A percentile compares a stretch with the other conserved stretches of the same genome.
Evolutionary conservation across 352 stramenopile species (phyloP).

Genomic region (Globisporangium perplexum): DNA sequence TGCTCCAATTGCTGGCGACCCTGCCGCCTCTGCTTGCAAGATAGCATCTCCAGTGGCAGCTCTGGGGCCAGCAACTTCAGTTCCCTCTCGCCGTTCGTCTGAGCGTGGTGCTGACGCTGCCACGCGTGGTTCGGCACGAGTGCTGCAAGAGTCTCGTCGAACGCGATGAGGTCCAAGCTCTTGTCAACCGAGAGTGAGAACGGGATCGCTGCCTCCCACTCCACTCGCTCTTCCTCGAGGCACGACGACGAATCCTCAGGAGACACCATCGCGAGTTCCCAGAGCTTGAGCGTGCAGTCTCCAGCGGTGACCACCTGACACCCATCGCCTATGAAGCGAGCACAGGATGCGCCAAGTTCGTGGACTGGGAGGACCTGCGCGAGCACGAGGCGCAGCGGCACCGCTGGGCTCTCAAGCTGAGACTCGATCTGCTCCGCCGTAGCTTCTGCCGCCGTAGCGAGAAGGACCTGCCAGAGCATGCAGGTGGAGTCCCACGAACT

Average conservation of each 20-base stretch:
- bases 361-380: slow-evolving; percentile 36
- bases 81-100: neutral
- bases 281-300: slow-evolving; percentile 41
- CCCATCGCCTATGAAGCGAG: slow-evolving; percentile 34
- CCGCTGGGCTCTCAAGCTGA: neutral
- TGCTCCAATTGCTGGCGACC: neutral
- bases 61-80: slow-evolving; percentile 17
- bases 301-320: slow-evolving; percentile 34
- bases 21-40: neutral
- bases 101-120: slow-evolving; percentile 10
- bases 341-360: slow-evolving; percentile 23
- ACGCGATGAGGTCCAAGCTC: slow-evolving; percentile 31
- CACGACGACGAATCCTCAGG: neutral
- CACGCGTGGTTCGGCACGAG: slow-evolving; percentile 44
- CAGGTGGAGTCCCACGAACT: slow-evolving; percentile 59
- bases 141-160: slow-evolving; percentile 30
- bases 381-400: slow-evolving; percentile 14
- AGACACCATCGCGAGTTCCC: slow-evolving; percentile 19
- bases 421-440: neutral
- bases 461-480: slow-evolving; percentile 46
- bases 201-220: slow-evolving; percentile 34
- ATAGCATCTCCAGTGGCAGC: neutral
- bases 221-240: slow-evolving; percentile 11
- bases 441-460: neutral
- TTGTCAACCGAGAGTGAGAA: slow-evolving; percentile 29